Base-by-base conservation (phyloP, 768 basidiomycete genomes). In the Kwoniella dendrophila region DNA sequence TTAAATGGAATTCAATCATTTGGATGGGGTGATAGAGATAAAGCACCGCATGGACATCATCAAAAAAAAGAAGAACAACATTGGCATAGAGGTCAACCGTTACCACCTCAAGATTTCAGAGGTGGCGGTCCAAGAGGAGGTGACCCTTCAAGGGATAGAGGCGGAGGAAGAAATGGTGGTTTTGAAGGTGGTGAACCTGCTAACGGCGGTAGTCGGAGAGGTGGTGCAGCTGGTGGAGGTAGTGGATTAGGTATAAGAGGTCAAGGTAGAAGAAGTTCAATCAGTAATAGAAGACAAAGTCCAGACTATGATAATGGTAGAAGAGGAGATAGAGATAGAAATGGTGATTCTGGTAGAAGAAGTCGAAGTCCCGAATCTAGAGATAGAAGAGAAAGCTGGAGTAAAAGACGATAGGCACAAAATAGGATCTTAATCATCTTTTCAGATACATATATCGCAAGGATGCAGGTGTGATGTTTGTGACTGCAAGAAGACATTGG, bases 11-110 rank as follows among this genome's bases (percentile, higher is more conserved):
- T 29, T 5, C 40, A 33, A 40, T 56, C 55, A 11, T 58, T 62
- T 30, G 67, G 67, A 49, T 56, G 65, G 62, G 38, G 22, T 48
- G 57, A 67, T 24, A 20, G 24, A 16, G 4, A 30, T 20, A 1
- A 8, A 48, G 20, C 24, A 24, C 27, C 24, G 22, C 10, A 3
- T 1, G 18, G 22, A 38, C 2, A 40, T 18, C 32, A 24, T 2
- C 26, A 30, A 12, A 26, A 20, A 2, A 26, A n/a, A 27, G 58
- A 58, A 22, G 50, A 45, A 34, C 43, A 54, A 12, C 51, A 47
- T 51, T 70, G 64, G 64, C 50, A 49, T 20, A 33, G 64, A 34
- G 68, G 62, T 29, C 62, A 43, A 44, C 50, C 68, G 26, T 38
- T 66, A 16, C 64, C 68, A 18, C 54, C 62, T 7, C 59, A 61